Percentiles rank a stretch among this genome's conserved stretches.
These are phyloP conservation scores for Mariannaea elegans DNA, from an alignment of 2,329 filamentous ascomycete species.

Conservation along the genomic window DNA sequence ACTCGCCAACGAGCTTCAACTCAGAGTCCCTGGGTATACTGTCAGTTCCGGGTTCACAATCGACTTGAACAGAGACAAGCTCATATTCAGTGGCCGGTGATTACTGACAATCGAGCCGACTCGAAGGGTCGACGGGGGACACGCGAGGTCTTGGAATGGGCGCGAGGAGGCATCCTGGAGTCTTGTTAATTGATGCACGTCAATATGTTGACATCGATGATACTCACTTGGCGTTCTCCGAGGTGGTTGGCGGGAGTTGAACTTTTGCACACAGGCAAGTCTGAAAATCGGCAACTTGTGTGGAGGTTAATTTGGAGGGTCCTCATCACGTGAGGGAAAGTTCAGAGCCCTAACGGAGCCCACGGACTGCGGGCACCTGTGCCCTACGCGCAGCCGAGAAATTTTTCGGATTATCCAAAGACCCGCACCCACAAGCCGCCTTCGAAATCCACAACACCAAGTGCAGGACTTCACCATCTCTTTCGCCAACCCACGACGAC, in stretches of 20 bases:
- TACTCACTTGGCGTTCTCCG: constrained; percentile 54
- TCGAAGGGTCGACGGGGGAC: constrained; percentile 98
- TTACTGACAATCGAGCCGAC: constrained; percentile 99
- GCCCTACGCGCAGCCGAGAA: constrained; percentile 46
- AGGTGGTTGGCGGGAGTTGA: constrained; percentile 48
- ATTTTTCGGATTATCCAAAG: constrained; percentile 50
- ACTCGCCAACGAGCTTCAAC: constrained; percentile 99
- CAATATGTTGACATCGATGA: constrained; percentile 16
- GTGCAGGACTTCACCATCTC: constrained; percentile 44
- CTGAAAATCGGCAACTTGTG: constrained; percentile 46
- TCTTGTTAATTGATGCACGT: constrained; percentile 40
- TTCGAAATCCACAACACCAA: constrained; percentile 50
- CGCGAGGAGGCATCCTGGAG: constrained; percentile 57
- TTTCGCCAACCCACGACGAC: constrained; percentile 55
- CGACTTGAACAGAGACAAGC: constrained; percentile 98
- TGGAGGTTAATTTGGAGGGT: constrained; percentile 44
- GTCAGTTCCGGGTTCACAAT: constrained; percentile 78
- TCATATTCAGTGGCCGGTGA: constrained; percentile 95
- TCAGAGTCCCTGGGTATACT: constrained; percentile 86
- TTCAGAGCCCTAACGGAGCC: constrained; percentile 45
- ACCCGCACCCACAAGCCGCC: constrained; percentile 49
- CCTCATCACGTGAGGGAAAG: constrained; percentile 40
- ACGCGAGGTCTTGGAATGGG: constrained; percentile 99
- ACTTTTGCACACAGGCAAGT: constrained; percentile 40
- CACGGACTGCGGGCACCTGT: constrained; percentile 26